Conservation (phyloP, 139 green algal genomes). For the Gonium pectorale region DNA sequence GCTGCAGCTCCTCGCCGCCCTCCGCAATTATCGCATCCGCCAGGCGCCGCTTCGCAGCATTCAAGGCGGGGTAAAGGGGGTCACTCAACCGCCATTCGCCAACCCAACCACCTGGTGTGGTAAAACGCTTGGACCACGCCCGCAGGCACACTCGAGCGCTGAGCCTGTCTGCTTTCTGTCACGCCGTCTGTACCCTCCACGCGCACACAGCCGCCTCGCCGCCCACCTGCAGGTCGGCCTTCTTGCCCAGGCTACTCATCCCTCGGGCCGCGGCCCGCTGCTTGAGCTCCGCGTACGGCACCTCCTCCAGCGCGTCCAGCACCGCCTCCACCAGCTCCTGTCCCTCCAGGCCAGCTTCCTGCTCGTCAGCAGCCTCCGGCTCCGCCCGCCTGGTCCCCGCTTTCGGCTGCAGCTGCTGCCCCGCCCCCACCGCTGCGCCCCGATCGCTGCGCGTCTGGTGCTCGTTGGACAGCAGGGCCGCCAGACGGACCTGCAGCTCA, state of each 20-base stretch:
- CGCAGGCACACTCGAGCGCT: no score
- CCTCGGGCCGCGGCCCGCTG: not conserved
- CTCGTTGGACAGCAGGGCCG: not conserved
- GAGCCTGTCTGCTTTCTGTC: no score
- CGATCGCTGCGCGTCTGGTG: not conserved
- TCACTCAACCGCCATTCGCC: no score
- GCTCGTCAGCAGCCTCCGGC: not conserved
- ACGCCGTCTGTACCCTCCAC: not conserved
- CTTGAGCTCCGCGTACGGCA: conserved; percentile 28
- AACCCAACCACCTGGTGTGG: no score
- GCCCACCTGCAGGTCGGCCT: conserved; percentile 22
- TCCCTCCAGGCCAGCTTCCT: not conserved
- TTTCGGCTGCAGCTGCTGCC: not conserved
- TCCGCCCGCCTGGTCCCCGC: not conserved
- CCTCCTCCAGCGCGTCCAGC: conserved; percentile 5
- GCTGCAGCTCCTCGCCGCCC: not conserved
- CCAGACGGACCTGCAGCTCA: conserved; percentile 9
- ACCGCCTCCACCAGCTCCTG: not conserved
- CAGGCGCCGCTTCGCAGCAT: conserved; percentile 27
- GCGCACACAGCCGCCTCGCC: not conserved
- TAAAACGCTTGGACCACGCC: no score
- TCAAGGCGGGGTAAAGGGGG: no score
- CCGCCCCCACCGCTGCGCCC: not conserved
- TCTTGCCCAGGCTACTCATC: conserved; percentile 6
- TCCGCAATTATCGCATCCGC: not conserved